Base-by-base conservation (phyloP, 106 monocot genomes). In the Cymbidium sinense region DNA sequence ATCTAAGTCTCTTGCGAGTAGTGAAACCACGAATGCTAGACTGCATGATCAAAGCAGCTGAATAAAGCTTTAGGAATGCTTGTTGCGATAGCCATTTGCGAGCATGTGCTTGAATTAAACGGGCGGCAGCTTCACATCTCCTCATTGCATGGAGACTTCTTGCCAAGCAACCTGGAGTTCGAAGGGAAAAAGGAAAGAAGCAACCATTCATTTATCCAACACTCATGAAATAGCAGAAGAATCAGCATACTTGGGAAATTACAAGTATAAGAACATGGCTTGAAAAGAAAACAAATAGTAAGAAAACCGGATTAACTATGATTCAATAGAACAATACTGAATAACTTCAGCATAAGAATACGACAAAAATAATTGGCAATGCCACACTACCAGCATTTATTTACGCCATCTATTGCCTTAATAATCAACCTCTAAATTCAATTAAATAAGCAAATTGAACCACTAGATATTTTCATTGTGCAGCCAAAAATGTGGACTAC, bases 71-170 rank as follows among this genome's bases (percentile, higher is more conserved):
- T 58, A 74, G 77, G 79, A 88, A 94, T 62, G 79, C 70, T 34
- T 80, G 75, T 3, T 58, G 89, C 19, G 77, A 28, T 18, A 91
- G 50, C 93, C 86, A 98, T 77, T 82, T 81, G 41, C 91, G 81
- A 50, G 79, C 71, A 84, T 87, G 64, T 76, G 89, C 93, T 78
- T 98, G 96, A 83, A 98, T 94, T 10, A 77, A 11, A 54, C 85
- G 29, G 43, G 87, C 88, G 78, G 96, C 91, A 30, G 80, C 85
- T 34, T 36, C 77, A 82, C 79, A 79, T 80, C 89, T 92, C 77
- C 78, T 92, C 43, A 50, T 47, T 76, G 69, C 82, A 86, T 78
- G 94, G 35, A 89, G 39, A 43, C 70, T 67, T 76, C 90, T 83
- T 75, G 88, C 84, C 55, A 86, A 77, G 71, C 76, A 88, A 17